Base-by-base conservation (phyloP, 2,329 filamentous ascomycete genomes). In the Setomelanomma holmii region DNA sequence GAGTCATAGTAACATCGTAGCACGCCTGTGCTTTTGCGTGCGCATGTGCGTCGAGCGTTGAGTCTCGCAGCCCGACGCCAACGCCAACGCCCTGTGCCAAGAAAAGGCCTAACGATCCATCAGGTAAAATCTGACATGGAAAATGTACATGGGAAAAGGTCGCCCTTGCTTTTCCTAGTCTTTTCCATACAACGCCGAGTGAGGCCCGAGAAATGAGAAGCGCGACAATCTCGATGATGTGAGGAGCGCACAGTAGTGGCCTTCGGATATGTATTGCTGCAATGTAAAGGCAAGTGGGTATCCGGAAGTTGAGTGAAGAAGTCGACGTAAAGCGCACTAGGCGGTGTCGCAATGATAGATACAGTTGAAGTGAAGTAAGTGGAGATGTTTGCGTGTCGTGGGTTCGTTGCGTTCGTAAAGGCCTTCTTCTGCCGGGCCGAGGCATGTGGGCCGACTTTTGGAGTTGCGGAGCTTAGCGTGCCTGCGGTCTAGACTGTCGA, bases 401-500 rank as follows among this genome's bases (percentile, higher is more conserved):
- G 11, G 40, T n/a, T 38, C 34, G 34, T 38, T 22, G 27, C 16
- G 45, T 47, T 46, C 45, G 27, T 30, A 47, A 39, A 27, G 43
- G 11, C 47, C 43, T 38, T 51, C 45, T 51, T 48, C 50, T 40
- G 39, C 33, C 57, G 60, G 58, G 52, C 47, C 58, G 51, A 54
- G 49, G 51, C 27, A 20, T 54, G 59, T 60, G 59, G 54, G 40
- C 51, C 45, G 43, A 38, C 48, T 24, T 44, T 46, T 5, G 4
- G 44, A 35, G 40, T 22, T 34, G 41, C 40, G 39, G 55, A 40
- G 46, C 40, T 36, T 46, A 35, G 51, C 45, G 47, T 46, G 56
- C 48, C 49, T 50, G 49, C 39, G 53, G 53, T 67, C 60, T 66
- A 58, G 62, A 58, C 55, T 66, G 55, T 64, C 54, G 60, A 57